phyloP scores from a whole-genome alignment of 106 monocot species.

The Alisma plantagoaquatica region DNA sequence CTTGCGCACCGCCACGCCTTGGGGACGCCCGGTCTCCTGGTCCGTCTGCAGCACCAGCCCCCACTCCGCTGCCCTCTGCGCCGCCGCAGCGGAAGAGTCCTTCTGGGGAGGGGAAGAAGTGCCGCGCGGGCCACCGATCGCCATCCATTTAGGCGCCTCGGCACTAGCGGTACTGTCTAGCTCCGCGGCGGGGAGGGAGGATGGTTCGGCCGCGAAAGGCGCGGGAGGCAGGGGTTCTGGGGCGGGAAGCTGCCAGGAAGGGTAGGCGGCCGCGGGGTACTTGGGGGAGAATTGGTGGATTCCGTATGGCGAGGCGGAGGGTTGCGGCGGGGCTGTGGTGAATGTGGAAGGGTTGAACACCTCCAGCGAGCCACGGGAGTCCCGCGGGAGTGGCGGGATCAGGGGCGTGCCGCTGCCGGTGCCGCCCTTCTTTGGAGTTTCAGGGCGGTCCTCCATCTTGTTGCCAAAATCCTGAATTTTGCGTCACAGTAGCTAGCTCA shows the following conservation, averaged over 20 bases:
- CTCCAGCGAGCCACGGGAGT: slow-evolving; percentile 85
- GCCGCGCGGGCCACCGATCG: slow-evolving; percentile 11
- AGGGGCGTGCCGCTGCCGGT: not conserved
- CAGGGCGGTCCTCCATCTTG: no score
- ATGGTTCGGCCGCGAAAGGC: slow-evolving; percentile 1
- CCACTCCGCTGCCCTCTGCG: slow-evolving; percentile 88
- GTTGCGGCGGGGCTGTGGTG: slow-evolving; percentile 8
- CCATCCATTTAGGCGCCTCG: slow-evolving; percentile 43
- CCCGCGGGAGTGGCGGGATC: slow-evolving; percentile 47
- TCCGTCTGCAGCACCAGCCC: slow-evolving; percentile 82
- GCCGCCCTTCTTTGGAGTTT: no score
- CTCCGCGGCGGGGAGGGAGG: slow-evolving; percentile 7
- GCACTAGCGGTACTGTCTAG: slow-evolving; percentile 20
- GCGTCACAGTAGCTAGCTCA: no score
- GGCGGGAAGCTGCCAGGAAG: slow-evolving; percentile 23
- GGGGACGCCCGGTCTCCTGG: slow-evolving; percentile 71
- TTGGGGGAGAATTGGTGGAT: slow-evolving; percentile 13
- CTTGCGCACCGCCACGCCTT: slow-evolving; percentile 54
- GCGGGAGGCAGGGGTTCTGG: slow-evolving; percentile 1
- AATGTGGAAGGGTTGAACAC: slow-evolving; percentile 71
- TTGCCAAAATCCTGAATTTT: no score
- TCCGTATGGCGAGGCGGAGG: slow-evolving; percentile 17
- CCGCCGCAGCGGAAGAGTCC: slow-evolving; percentile 25
- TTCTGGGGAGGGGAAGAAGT: not conserved
- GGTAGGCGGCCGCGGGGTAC: slow-evolving; percentile 8